phyloP scores from a whole-genome alignment of 768 basidiomycete genomes.

The Podaxis pistillaris region DNA sequence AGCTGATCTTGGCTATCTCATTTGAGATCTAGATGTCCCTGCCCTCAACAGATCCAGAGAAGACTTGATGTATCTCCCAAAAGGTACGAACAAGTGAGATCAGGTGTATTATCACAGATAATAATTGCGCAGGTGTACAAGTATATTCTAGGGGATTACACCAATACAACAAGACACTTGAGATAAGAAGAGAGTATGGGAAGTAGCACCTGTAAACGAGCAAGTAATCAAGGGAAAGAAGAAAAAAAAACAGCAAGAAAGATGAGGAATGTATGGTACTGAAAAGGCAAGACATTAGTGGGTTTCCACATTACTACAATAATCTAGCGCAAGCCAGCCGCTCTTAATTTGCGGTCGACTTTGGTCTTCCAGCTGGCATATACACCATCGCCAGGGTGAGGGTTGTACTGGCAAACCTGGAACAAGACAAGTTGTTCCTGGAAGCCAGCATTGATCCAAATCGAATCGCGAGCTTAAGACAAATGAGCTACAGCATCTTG shows the following conservation, averaged over 20 bases:
- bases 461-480: conserved; percentile 64
- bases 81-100: neutral
- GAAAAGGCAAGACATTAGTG: neutral
- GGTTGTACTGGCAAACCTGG: conserved; percentile 68
- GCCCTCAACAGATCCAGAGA: neutral
- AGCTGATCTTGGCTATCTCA: neutral
- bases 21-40: neutral
- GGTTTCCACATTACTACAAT: neutral
- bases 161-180: neutral
- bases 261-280: neutral
- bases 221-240: conserved; percentile 3
- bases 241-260: conserved; percentile 1
- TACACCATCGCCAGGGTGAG: conserved; percentile 57
- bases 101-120: conserved; percentile 5
- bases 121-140: neutral
- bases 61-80: neutral
- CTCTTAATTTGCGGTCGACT: conserved; percentile 48
- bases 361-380: conserved; percentile 64
- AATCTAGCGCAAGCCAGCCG: conserved; percentile 30
- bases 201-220: neutral
- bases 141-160: neutral
- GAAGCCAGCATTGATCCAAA: conserved; percentile 79
- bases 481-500: conserved; percentile 5
- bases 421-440: conserved; percentile 77
- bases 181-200: neutral